Percentiles rank a stretch among this genome's conserved stretches.
Evolutionary conservation across 192 early-diverging fungal species (phyloP).

Genomic region (Entrophospora sp.): DNA sequence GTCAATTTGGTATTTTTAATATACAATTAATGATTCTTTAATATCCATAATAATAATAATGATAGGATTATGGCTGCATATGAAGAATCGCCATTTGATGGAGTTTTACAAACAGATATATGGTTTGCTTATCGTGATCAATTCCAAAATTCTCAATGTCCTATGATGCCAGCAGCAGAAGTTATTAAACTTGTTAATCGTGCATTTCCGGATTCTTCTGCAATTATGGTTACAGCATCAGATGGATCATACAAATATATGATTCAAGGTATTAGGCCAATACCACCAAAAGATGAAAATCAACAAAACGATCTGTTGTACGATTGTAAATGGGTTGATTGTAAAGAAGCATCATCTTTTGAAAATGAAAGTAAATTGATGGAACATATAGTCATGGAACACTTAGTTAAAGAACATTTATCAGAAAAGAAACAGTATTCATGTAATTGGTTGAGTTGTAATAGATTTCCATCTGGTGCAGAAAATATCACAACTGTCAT

Average conservation of each 20-base stretch:
- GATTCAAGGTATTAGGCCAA: slow-evolving; percentile 10
- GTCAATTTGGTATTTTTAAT: not conserved
- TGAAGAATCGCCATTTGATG: not conserved
- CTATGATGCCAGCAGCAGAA: slow-evolving; percentile 22
- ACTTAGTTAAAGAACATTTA: slow-evolving; percentile 42
- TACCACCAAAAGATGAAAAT: not conserved
- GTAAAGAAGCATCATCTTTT: slow-evolving; percentile 30
- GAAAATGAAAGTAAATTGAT: slow-evolving; percentile 33
- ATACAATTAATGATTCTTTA: not conserved
- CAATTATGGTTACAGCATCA: not conserved
- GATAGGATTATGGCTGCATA: slow-evolving; percentile 8
- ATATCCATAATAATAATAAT: not conserved
- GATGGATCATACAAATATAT: slow-evolving; percentile 17
- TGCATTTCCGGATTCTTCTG: slow-evolving; percentile 11
- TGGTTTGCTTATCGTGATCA: slow-evolving; percentile 22
- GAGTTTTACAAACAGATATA: slow-evolving; percentile 18
- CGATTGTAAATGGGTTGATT: slow-evolving; percentile 43
- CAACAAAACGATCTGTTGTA: slow-evolving; percentile 14
- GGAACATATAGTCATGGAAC: too few relatives aligned
- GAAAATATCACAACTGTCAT: slow-evolving; percentile 29
- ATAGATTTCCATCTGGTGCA: slow-evolving; percentile 27
- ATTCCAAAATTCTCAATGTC: not conserved
- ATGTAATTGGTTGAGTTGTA: slow-evolving; percentile 45
- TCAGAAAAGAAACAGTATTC: slow-evolving; percentile 26
- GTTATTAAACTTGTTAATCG: slow-evolving; percentile 17